These are phyloP conservation scores for Geopyxis carbonaria DNA, from an alignment of 495 filamentous ascomycete species.

Conservation along the genomic window DNA sequence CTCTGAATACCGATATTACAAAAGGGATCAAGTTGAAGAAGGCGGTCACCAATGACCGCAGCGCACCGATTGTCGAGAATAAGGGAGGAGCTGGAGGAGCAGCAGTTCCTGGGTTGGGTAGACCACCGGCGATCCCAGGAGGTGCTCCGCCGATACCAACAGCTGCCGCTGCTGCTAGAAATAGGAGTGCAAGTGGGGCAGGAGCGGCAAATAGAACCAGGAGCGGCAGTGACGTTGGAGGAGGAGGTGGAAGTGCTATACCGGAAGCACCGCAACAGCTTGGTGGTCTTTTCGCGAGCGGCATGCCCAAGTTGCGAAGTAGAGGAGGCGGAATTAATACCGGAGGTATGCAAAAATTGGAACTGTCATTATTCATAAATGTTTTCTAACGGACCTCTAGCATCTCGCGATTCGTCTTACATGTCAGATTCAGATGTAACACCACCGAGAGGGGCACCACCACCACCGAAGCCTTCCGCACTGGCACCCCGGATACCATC, in stretches of 20 bases:
- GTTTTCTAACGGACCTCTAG: constrained; percentile 27
- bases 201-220: constrained; percentile 14
- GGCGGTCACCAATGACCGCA: constrained; percentile 85
- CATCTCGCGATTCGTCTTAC: constrained; percentile 57
- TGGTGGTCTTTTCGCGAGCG: constrained; percentile 77
- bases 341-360: constrained; percentile 39
- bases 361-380: not conserved
- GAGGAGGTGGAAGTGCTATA: constrained; percentile 25
- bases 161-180: constrained; percentile 56
- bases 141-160: constrained; percentile 36
- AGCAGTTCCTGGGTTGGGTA: constrained; percentile 33
- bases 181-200: constrained; percentile 32
- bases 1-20: constrained; percentile 72
- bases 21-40: constrained; percentile 75
- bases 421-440: no score
- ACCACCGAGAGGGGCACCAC: constrained; percentile 54
- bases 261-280: constrained; percentile 64
- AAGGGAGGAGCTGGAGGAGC: constrained; percentile 32
- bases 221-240: constrained; percentile 27
- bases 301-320: constrained; percentile 87
- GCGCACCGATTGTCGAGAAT: constrained; percentile 47
- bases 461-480: constrained; percentile 29
- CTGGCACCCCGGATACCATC: constrained; percentile 38
- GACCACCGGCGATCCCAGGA: constrained; percentile 35
- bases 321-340: constrained; percentile 74